Conservation (phyloP, 495 filamentous ascomycete species). For the Astrocystis sublimbata region DNA sequence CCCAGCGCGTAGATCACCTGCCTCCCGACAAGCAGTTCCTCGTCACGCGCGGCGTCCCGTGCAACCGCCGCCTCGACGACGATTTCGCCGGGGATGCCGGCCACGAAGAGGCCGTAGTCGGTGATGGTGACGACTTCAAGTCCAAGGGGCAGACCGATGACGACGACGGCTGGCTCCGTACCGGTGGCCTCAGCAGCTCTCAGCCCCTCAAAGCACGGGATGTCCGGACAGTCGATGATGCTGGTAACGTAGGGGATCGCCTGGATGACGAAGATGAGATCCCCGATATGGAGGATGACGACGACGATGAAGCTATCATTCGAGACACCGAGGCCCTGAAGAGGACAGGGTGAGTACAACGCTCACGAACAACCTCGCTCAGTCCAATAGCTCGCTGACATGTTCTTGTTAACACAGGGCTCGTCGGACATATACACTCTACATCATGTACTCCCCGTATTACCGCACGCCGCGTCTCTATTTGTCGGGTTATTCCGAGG, state of each 20-base stretch:
- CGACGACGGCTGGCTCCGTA: constrained; percentile 90
- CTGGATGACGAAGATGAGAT: constrained; percentile 83
- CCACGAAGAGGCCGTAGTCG: constrained; percentile 78
- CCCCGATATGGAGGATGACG: constrained; percentile 97
- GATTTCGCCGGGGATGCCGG: constrained; percentile 88
- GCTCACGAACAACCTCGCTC: background rate
- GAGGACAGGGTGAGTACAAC: constrained; percentile 64
- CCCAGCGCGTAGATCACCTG: constrained; percentile 77
- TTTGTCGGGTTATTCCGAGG: constrained; percentile 86
- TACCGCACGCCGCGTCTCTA: constrained; percentile 97
- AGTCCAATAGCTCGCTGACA: constrained; percentile 4
- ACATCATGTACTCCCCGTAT: constrained; percentile 96
- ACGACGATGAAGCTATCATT: constrained; percentile 97
- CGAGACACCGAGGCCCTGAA: constrained; percentile 64
- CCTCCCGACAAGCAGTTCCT: constrained; percentile 93
- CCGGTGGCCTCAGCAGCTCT: constrained; percentile 70
- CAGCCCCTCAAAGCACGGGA: constrained; percentile 74
- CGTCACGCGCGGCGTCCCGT: constrained; percentile 91
- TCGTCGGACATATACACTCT: constrained; percentile 90
- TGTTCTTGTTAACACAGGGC: constrained; percentile 53
- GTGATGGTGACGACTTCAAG: constrained; percentile 68
- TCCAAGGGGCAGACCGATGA: constrained; percentile 57
- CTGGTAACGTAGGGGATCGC: constrained; percentile 72
- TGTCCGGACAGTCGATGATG: constrained; percentile 83
- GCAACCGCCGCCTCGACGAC: constrained; percentile 85